Conservation (phyloP, 352 stramenopile species). For the Thalassiosira mediterranea region DNA sequence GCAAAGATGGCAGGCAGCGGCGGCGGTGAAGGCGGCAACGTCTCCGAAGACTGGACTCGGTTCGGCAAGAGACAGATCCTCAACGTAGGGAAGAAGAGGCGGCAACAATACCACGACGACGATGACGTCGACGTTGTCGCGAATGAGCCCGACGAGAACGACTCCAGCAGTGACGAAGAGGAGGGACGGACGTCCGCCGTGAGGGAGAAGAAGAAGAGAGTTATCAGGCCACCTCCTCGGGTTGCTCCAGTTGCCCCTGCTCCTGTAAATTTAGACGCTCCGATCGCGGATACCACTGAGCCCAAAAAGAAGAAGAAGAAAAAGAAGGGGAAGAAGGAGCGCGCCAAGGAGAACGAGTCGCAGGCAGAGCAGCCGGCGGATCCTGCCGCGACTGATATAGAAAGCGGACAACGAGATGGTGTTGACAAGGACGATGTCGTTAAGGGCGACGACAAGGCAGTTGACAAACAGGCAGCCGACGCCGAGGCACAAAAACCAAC, state of each 20-base stretch:
- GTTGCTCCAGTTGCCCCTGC: background rate
- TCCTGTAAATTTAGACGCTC: constrained; percentile 1
- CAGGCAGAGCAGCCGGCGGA: constrained; percentile 39
- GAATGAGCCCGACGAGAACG: constrained; percentile 12
- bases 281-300: constrained; percentile 6
- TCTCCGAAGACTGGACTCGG: constrained; percentile 42
- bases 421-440: background rate
- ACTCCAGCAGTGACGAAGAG: constrained; percentile 62
- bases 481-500: too few species aligned
- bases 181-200: constrained; percentile 63
- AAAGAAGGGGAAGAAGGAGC: constrained; percentile 45
- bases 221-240: background rate
- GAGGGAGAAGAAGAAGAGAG: constrained; percentile 41
- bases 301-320: constrained; percentile 58
- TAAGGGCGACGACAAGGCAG: constrained; percentile 2
- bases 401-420: background rate
- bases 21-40: constrained; percentile 13
- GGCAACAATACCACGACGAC: constrained; percentile 27
- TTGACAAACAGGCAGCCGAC: background rate
- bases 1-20: constrained; percentile 27
- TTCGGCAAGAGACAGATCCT: constrained; percentile 56
- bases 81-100: constrained; percentile 57
- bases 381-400: background rate
- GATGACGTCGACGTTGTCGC: constrained; percentile 36
- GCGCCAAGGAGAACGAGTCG: constrained; percentile 27